Evolutionary conservation across 2,329 filamentous ascomycete species (phyloP), one percentile per base, ranked within the genome.

Genomic region (Exophiala sideris): DNA sequence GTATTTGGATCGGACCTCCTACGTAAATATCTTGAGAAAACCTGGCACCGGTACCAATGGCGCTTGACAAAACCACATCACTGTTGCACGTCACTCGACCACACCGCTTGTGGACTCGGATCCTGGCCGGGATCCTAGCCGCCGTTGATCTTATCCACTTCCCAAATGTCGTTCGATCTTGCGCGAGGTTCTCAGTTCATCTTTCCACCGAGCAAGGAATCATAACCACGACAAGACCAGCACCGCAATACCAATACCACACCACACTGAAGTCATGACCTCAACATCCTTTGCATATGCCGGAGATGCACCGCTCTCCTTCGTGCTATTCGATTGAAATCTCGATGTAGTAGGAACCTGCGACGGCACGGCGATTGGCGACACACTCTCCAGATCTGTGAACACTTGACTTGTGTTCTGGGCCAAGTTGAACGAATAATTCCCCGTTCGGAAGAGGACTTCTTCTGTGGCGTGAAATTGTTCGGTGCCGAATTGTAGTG

Each of bases 401-500:
- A 49, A 18, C 2, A 38, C 32, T 16, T 41, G 42, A 12, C 14
- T 35, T 20, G 32, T 21, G 14, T 54, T 42, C 24, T 38, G n/a
- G n/a, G 21, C 29, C n/a, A 48, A n/a, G n/a, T 21, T 24, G 14
- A 54, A 14, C 18, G 45, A 48, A 11, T 48, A 54, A 42, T 54
- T 44, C 4, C 21, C 39, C 10, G 51, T 45, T 2, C n/a, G 18
- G 45, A 54, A 54, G 12, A 48, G 38, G 7, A 48, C 45, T 20
- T 54, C 51, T 21, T 20, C 34, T 2, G 14, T 14, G 8, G 52
- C 24, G 36, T 55, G 48, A 34, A 45, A 55, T 4, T 14, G 44
- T 29, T 55, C 47, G 18, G 47, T 45, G 32, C 46, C 52, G 41
- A 55, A 55, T 34, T 55, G 52, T 7, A 55, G 12, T 7, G 48